Evolutionary conservation across 768 basidiomycete genomes (phyloP).

Genomic region (Suillus ampliporus): DNA sequence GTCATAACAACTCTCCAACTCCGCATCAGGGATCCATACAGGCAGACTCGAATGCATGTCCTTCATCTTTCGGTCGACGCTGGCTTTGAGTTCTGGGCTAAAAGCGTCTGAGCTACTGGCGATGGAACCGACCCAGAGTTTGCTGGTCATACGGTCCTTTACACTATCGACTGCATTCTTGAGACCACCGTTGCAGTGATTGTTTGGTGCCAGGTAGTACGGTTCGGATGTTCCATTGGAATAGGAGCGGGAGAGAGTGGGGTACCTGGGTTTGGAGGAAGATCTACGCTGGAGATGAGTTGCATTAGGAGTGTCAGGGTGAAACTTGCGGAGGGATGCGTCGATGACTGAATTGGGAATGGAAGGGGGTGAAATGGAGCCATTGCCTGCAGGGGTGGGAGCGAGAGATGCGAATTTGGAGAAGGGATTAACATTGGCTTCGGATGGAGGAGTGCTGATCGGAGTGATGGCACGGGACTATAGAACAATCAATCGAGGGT

Average conservation of each 20-base stretch:
- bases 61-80: slow-evolving; percentile 57
- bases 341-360: slow-evolving; percentile 29
- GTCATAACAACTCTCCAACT: slow-evolving; percentile 82
- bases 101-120: slow-evolving; percentile 74
- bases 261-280: slow-evolving; percentile 42
- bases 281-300: slow-evolving; percentile 59
- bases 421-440: slow-evolving; percentile 65
- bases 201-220: slow-evolving; percentile 62
- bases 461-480: slow-evolving; percentile 49
- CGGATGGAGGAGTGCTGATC: slow-evolving; percentile 49
- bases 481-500: not conserved
- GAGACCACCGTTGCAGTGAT: slow-evolving; percentile 82
- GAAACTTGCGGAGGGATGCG: slow-evolving; percentile 51
- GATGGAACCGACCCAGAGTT: slow-evolving; percentile 74
- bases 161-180: slow-evolving; percentile 83
- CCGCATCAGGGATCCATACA: slow-evolving; percentile 84
- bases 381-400: slow-evolving; percentile 38
- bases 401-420: slow-evolving; percentile 43
- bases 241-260: slow-evolving; percentile 38
- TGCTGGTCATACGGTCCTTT: slow-evolving; percentile 52
- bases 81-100: slow-evolving; percentile 55
- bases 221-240: slow-evolving; percentile 37
- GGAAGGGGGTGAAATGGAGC: slow-evolving; percentile 17
- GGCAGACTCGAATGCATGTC: slow-evolving; percentile 51
- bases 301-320: slow-evolving; percentile 47